Evolutionary conservation across 2,329 filamentous ascomycete species (phyloP).

Genomic region (Colletotrichum truncatum): DNA sequence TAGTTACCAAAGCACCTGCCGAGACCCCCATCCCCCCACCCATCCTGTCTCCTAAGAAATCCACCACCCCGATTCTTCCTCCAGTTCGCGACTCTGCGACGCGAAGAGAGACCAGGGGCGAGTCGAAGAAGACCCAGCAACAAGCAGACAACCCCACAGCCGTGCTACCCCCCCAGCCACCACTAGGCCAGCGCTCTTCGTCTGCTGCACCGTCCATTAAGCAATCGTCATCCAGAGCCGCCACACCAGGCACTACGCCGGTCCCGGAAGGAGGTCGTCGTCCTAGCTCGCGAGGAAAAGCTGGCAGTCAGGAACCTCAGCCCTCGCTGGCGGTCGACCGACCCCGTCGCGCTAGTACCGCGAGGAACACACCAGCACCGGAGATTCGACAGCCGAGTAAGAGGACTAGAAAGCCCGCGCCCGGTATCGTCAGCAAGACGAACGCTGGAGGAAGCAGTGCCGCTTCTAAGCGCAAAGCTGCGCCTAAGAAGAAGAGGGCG

Average conservation of each 20-base stretch:
- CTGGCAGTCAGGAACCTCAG: slow-evolving; percentile 60
- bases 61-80: slow-evolving; percentile 46
- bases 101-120: slow-evolving; percentile 57
- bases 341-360: slow-evolving; percentile 64
- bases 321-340: slow-evolving; percentile 60
- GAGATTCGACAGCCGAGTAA: slow-evolving; percentile 55
- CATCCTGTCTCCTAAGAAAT: slow-evolving; percentile 41
- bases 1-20: slow-evolving; percentile 45
- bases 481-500: slow-evolving; percentile 70
- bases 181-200: slow-evolving; percentile 32
- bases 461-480: slow-evolving; percentile 76
- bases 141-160: neutral
- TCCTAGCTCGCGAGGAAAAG: slow-evolving; percentile 62
- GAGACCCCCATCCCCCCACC: slow-evolving; percentile 53
- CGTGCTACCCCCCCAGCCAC: slow-evolving; percentile 20
- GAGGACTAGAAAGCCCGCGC: slow-evolving; percentile 75
- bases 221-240: slow-evolving; percentile 43
- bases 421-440: slow-evolving; percentile 73
- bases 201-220: slow-evolving; percentile 37
- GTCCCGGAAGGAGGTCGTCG: slow-evolving; percentile 53
- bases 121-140: slow-evolving; percentile 52
- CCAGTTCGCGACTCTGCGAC: slow-evolving; percentile 41
- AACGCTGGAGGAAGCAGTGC: slow-evolving; percentile 71
- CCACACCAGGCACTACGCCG: slow-evolving; percentile 47
- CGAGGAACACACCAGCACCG: slow-evolving; percentile 65